These are phyloP conservation scores for Lachancea sp. DNA, from an alignment of 805 yeast genomes.

Conservation along the genomic window DNA sequence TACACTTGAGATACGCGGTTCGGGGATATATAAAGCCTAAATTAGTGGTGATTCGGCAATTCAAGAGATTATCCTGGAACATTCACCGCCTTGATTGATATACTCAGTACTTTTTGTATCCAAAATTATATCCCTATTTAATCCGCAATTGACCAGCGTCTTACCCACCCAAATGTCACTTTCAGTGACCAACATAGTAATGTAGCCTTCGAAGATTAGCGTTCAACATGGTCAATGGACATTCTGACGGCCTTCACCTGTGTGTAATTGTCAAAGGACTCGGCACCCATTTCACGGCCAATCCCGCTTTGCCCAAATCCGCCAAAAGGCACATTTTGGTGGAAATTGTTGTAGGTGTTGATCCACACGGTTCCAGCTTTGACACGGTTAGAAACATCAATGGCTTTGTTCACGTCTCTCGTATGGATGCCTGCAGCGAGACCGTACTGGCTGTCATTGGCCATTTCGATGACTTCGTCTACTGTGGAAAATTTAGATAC, in stretches of 20 bases:
- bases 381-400: constrained; percentile 57
- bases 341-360: constrained; percentile 81
- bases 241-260: constrained; percentile 78
- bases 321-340: constrained; percentile 83
- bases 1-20: too few relatives aligned
- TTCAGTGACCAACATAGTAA: too few relatives aligned
- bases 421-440: constrained; percentile 88
- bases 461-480: constrained; percentile 67
- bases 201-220: not conserved
- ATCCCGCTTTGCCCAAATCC: constrained; percentile 84
- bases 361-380: constrained; percentile 82
- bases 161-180: too few relatives aligned
- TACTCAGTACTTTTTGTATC: too few relatives aligned
- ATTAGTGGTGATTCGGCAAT: too few relatives aligned
- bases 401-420: constrained; percentile 55
- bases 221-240: constrained; percentile 37
- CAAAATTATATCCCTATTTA: too few relatives aligned
- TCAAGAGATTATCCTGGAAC: too few relatives aligned
- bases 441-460: constrained; percentile 76
- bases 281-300: constrained; percentile 88
- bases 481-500: constrained; percentile 63
- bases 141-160: too few relatives aligned
- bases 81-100: too few relatives aligned
- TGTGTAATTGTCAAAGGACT: constrained; percentile 75
- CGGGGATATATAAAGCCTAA: too few relatives aligned